Evolutionary conservation across 345 rosid species (phyloP).

Genomic region (Hevea brasiliensis): DNA sequence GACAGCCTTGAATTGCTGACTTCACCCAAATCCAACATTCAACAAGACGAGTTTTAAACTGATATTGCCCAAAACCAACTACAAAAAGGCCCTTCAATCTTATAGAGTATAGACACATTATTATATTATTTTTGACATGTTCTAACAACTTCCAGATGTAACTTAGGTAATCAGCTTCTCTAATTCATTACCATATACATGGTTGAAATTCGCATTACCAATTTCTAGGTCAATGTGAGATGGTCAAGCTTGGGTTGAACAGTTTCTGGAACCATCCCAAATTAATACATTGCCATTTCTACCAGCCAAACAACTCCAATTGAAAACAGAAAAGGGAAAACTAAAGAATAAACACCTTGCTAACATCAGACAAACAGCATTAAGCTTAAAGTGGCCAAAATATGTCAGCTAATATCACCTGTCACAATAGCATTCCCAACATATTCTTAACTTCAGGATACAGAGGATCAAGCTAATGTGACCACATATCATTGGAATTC

Average conservation of each 20-base stretch:
- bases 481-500: not conserved
- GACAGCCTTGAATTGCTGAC: slow-evolving; percentile 5
- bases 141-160: not conserved
- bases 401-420: not conserved
- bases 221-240: not conserved
- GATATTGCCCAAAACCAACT: not conserved
- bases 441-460: not conserved
- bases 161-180: not conserved
- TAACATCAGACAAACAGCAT: not conserved
- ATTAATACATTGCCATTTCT: not conserved
- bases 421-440: not conserved
- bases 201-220: not conserved
- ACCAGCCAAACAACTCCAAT: too few species aligned
- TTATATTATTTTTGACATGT: not conserved
- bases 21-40: not conserved
- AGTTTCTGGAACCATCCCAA: not conserved
- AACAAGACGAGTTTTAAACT: not conserved
- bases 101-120: not conserved
- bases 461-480: not conserved
- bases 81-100: not conserved
- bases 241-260: not conserved
- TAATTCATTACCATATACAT: not conserved
- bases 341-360: not conserved
- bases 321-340: not conserved
- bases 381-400: not conserved